A percentile compares a stretch with the other conserved stretches of the same genome.
Conservation (phyloP, 1,284 basidiomycete species). For the Wallemia mellicola region DNA sequence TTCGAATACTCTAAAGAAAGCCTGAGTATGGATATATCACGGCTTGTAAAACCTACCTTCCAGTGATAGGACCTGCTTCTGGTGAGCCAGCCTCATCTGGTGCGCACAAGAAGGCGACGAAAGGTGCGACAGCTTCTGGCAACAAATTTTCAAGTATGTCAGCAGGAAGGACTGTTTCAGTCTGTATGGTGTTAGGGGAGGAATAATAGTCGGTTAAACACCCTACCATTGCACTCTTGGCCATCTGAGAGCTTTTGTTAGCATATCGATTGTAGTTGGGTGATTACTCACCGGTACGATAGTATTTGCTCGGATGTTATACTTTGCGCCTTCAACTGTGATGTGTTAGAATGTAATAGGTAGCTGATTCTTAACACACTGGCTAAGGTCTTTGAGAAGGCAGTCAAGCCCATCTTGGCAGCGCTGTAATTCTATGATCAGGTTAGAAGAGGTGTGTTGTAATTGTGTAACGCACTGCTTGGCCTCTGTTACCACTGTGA, state of each 20-base stretch:
- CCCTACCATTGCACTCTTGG: slow-evolving; percentile 48
- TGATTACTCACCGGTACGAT: slow-evolving; percentile 47
- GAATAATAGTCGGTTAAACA: background rate
- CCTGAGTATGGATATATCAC: background rate
- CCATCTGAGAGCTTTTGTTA: slow-evolving; percentile 28
- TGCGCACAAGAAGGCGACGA: slow-evolving; percentile 34
- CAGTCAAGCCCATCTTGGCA: slow-evolving; percentile 65
- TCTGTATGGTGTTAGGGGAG: slow-evolving; percentile 12
- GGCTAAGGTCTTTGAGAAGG: slow-evolving; percentile 74
- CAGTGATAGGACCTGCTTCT: background rate
- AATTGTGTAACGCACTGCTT: slow-evolving; percentile 22
- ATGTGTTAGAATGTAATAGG: background rate
- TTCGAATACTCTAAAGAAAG: slow-evolving; percentile 42
- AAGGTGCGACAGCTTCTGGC: slow-evolving; percentile 79
- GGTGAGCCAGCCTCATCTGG: slow-evolving; percentile 2
- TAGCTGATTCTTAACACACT: slow-evolving; percentile 12
- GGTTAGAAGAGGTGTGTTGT: background rate
- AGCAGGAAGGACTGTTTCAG: slow-evolving; percentile 82
- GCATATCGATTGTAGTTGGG: background rate
- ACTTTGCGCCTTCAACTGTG: slow-evolving; percentile 48
- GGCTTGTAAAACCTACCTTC: slow-evolving; percentile 2
- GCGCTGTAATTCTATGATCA: slow-evolving; percentile 30
- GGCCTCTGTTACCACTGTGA: slow-evolving; percentile 63
- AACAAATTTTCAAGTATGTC: slow-evolving; percentile 78
- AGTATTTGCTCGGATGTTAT: slow-evolving; percentile 59